Conservation (phyloP, 2,329 filamentous ascomycete species). For the Colletotrichum sp. region DNA sequence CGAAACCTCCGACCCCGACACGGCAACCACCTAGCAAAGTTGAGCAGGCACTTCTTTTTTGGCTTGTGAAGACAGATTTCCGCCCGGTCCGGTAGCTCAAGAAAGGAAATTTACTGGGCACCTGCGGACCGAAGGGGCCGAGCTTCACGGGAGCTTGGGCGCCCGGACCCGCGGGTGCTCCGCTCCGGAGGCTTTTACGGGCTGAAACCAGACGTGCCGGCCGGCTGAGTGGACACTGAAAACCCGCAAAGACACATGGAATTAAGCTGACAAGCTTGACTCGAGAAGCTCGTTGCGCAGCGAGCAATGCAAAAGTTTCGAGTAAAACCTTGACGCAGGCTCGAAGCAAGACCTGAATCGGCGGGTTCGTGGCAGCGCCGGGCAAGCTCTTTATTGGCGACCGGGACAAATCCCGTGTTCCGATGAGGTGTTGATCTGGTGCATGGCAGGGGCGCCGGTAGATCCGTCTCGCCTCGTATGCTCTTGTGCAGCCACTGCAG, state of each 20-base stretch:
- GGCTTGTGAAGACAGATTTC: not conserved
- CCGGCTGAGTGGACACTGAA: not conserved
- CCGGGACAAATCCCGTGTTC: not conserved
- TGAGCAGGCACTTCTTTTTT: not conserved
- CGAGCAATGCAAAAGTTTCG: not conserved
- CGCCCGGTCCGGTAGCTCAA: not conserved
- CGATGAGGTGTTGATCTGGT: not conserved
- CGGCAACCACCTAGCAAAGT: not conserved
- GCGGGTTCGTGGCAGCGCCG: not conserved
- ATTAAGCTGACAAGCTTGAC: not conserved
- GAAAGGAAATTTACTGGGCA: not conserved
- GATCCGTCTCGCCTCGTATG: not conserved
- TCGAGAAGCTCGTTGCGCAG: not conserved
- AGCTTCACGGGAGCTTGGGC: not conserved
- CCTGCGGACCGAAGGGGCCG: not conserved
- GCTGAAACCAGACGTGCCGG: not conserved
- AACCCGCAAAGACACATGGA: not conserved
- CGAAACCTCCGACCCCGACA: not conserved
- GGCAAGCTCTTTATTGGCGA: not conserved
- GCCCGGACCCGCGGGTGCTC: slow-evolving; percentile 1
- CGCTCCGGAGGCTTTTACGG: not conserved
- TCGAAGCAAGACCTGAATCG: not conserved
- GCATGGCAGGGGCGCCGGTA: not conserved
- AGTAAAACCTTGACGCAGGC: not conserved
- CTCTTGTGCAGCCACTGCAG: not conserved